Base-by-base conservation (phyloP, 2,329 filamentous ascomycete genomes). In the Curvularia lunata region DNA sequence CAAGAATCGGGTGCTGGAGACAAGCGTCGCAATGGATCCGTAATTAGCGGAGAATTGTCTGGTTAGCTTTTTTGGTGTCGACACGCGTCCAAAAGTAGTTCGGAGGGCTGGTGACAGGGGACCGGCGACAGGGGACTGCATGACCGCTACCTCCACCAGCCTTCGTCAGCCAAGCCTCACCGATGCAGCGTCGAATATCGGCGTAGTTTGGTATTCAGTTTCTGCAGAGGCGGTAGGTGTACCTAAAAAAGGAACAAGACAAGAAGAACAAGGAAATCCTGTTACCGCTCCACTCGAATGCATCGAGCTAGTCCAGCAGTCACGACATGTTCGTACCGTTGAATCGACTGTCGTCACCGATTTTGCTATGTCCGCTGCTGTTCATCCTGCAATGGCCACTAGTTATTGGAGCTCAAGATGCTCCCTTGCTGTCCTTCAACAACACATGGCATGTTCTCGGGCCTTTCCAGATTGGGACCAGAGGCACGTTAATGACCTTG, bases 381-480 rank as follows among this genome's bases (percentile, higher is more conserved):
- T 53, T 59, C 32, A 23, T 49, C 25, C 45, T 66, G 48, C 57
- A 60, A 46, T 51, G 28, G 27, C 5, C 43, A 5, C 18, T 32
- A 32, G 27, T 28, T n/a, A 34, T 27, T 4, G n/a, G 28, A 30
- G 43, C 43, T 5, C 43, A 47, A 6, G 10, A 30, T 64, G 38
- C 42, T 10, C 48, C 66, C 41, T 41, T 68, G 42, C 58, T 78
- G 49, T 62, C 67, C 28, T 76, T 80, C 62, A 75, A 68, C 48
- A 63, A 62, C 37, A 66, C 72, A 47, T 86, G 84, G 84, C 72
- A 85, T 51, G 65, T 84, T 21, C 75, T 87, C 21, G 85, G 85
- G 3, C 85, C 84, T 7, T 87, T 86, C 64, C 81, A 83, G 61
- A 81, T 83, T 54, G 85, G 85, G 58, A 87, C 84, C 53, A 77